Conservation (phyloP, 768 basidiomycete species). For the Mrakia frigida region DNA sequence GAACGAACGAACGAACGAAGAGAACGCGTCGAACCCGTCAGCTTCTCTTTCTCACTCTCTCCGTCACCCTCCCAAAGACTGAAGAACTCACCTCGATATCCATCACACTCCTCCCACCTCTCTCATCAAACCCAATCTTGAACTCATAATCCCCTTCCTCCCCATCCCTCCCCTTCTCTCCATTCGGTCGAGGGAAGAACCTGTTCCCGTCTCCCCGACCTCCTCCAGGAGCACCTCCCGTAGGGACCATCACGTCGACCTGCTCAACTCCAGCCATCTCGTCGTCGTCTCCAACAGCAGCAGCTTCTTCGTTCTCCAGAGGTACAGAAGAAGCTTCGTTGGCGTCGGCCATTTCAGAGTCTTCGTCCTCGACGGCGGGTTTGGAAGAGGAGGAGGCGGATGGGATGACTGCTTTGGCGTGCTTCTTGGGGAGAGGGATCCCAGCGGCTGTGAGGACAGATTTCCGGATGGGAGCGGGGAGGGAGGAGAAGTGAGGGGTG, state of each 20-base stretch:
- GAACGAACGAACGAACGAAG: neutral
- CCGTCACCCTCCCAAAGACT: constrained; percentile 11
- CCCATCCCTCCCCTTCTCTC: neutral
- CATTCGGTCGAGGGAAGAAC: constrained; percentile 23
- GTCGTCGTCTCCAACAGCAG: constrained; percentile 47
- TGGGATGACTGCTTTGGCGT: constrained; percentile 8
- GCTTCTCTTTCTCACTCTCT: neutral
- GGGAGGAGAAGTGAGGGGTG: constrained; percentile 89
- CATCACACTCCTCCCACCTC: constrained; percentile 65
- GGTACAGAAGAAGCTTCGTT: constrained; percentile 40
- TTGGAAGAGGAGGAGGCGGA: neutral
- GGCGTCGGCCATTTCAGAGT: neutral
- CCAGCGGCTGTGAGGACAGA: constrained; percentile 7
- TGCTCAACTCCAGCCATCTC: constrained; percentile 31
- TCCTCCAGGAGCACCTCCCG: neutral
- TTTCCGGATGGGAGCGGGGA: constrained; percentile 48
- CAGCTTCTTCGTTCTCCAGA: constrained; percentile 23
- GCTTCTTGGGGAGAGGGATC: constrained; percentile 11
- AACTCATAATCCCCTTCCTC: constrained; percentile 52
- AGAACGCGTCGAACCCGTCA: neutral
- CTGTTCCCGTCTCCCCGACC: constrained; percentile 2
- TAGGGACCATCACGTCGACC: constrained; percentile 18
- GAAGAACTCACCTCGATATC: constrained; percentile 77
- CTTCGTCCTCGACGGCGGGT: constrained; percentile 5
- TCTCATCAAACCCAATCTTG: constrained; percentile 82